Evolutionary conservation across 768 basidiomycete species (phyloP), one percentile per base, ranked within the genome.

Genomic region (Boletus tylopilopsis): DNA sequence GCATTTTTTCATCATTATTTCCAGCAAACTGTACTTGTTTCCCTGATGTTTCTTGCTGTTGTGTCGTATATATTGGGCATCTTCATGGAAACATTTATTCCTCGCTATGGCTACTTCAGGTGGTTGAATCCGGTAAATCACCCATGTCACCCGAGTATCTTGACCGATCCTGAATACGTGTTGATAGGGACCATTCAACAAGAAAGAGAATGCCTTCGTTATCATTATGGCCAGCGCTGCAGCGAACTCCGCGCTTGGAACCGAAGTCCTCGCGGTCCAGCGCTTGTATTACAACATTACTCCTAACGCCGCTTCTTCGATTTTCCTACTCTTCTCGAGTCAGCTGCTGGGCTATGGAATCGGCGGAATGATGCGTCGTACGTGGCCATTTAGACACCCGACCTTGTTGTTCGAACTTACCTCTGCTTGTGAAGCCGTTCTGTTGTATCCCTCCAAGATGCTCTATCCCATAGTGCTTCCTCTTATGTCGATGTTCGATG

Each of bases 161-260:
- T 27, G n/a, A 21, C 25, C 25, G 42, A 45, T 41, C 15, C 51
- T 42, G 44, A 42, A 29, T 16, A 36, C 15, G 29, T 24, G 19
- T 50, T 16, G 6, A 46, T 34, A 80, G 78, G 71, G 73, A 2
- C 77, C 79, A 3, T 81, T 80, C 60, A 80, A 81, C 60, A 80
- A 79, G 63, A 81, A 80, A 55, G 80, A 81, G 59, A 78, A 79
- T 62, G 77, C 77, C 0, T 77, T 81, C 49, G 73, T 79, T 33
- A 70, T 80, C 11, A 78, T 80, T 51, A 81, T 81, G 80, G 60
- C 79, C 23, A 74, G 75, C 49, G 77, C 80, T 1, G 78, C 79
- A 1, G 77, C 80, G 5, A 79, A 74, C 49, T 74, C 76, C 0
- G 80, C 79, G 1, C 71, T 81, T 23, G 79, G 71, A 3, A 80